Conservation (phyloP, 2,329 filamentous ascomycete genomes). For the Gaeumannomyces tritici region DNA sequence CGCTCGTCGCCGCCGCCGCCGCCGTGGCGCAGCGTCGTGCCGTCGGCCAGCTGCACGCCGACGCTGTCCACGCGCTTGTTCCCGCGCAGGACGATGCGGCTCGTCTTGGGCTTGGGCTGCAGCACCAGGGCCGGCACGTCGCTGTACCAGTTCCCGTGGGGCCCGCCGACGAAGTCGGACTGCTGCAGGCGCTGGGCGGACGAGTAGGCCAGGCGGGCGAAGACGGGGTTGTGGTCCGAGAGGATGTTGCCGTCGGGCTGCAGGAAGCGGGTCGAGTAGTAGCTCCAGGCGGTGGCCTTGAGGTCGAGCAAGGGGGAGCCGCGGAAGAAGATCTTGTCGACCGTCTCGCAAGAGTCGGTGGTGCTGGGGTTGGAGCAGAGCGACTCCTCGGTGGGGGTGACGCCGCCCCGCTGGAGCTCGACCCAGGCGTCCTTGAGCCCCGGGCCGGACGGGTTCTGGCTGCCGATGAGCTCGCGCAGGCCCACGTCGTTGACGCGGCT, state of each 20-base stretch:
- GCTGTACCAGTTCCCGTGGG: conserved; percentile 44
- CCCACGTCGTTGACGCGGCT: conserved; percentile 37
- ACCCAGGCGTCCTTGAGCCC: conserved; percentile 52
- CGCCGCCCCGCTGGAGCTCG: conserved; percentile 37
- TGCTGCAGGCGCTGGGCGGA: conserved; percentile 27
- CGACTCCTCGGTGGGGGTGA: conserved; percentile 31
- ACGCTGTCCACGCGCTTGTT: conserved; percentile 39
- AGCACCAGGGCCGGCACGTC: conserved; percentile 33
- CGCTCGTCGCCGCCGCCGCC: conserved; percentile 36
- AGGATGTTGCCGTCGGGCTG: conserved; percentile 45
- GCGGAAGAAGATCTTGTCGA: conserved; percentile 59
- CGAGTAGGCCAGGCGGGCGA: conserved; percentile 41
- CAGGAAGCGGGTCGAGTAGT: conserved; percentile 47
- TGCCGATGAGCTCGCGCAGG: conserved; percentile 16
- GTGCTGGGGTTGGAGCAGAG: conserved; percentile 50
- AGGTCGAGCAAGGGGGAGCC: conserved; percentile 35
- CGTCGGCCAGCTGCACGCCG: conserved; percentile 35
- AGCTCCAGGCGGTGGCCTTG: conserved; percentile 39
- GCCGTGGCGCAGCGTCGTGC: conserved; percentile 39
- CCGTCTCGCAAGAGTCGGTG: conserved; percentile 48
- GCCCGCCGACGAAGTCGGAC: conserved; percentile 36
- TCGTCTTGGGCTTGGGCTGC: conserved; percentile 21
- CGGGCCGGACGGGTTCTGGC: conserved; percentile 23
- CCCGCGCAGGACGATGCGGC: conserved; percentile 35
- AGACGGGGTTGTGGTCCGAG: conserved; percentile 56